Evolutionary conservation across 495 filamentous ascomycete species (phyloP).

Genomic region (Aspergillus egyptiacus): DNA sequence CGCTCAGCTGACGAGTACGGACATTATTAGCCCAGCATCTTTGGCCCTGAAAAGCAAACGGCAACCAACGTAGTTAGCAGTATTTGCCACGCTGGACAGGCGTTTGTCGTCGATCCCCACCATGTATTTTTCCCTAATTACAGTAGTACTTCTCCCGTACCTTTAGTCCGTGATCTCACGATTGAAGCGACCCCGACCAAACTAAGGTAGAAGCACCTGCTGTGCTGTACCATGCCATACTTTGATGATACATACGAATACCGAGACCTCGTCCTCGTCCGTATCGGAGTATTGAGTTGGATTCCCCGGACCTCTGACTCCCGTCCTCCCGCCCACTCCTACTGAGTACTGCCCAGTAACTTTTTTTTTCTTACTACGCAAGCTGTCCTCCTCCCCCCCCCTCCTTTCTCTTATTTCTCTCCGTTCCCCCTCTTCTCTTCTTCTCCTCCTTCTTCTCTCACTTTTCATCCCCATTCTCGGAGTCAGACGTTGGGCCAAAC

Average conservation of each 20-base stretch:
- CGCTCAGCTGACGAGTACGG: not conserved
- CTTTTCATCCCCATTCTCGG: slow-evolving; percentile 21
- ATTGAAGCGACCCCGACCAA: too few species aligned
- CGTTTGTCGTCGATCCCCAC: slow-evolving; percentile 22
- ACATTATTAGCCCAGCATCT: not conserved
- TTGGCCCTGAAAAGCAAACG: slow-evolving; percentile 10
- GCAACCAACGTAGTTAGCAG: too few species aligned
- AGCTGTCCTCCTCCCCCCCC: slow-evolving; percentile 19
- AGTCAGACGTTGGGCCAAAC: slow-evolving; percentile 27
- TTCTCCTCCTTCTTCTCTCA: slow-evolving; percentile 20
- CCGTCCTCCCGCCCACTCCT: slow-evolving; percentile 22
- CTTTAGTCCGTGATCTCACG: slow-evolving; percentile 11
- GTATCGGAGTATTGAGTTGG: slow-evolving; percentile 19
- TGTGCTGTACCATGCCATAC: slow-evolving; percentile 8
- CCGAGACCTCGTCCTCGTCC: slow-evolving; percentile 11
- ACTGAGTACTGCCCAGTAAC: slow-evolving; percentile 8
- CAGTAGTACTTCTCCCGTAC: not conserved
- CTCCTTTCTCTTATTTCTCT: slow-evolving; percentile 9
- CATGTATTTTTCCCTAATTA: slow-evolving; percentile 25
- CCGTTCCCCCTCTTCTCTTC: slow-evolving; percentile 24
- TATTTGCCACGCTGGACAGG: not conserved
- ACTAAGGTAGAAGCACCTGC: not conserved
- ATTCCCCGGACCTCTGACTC: slow-evolving; percentile 30
- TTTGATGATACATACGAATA: slow-evolving; percentile 9
- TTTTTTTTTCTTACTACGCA: slow-evolving; percentile 23